Evolutionary conservation across 352 stramenopile species (phyloP).

Genomic region (Plasmopara muralis): DNA sequence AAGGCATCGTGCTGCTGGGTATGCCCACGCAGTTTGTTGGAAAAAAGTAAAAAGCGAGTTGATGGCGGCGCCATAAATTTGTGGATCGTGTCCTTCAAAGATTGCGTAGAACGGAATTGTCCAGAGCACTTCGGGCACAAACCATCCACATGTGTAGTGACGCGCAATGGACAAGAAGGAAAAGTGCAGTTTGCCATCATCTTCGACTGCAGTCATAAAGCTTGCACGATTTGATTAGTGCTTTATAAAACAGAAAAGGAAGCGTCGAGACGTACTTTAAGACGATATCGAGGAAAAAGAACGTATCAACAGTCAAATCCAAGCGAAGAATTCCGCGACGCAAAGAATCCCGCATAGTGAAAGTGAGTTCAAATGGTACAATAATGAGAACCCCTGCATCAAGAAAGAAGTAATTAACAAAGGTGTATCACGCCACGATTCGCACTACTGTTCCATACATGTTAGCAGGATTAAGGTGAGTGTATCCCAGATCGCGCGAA

Average conservation of each 20-base stretch:
- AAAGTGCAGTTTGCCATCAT: conserved; percentile 68
- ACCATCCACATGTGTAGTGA: conserved; percentile 49
- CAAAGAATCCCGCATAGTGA: conserved; percentile 26
- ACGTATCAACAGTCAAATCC: conserved; percentile 55
- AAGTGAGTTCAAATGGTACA: conserved; percentile 68
- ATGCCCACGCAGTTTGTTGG: conserved; percentile 25
- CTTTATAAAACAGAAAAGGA: neutral
- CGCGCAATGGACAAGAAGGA: conserved; percentile 42
- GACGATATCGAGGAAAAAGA: conserved; percentile 65
- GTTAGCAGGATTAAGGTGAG: conserved; percentile 49
- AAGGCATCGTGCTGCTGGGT: conserved; percentile 41
- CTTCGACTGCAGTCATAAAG: conserved; percentile 70
- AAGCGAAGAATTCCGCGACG: conserved; percentile 38
- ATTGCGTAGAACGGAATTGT: conserved; percentile 67
- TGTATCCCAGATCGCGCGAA: conserved; percentile 53
- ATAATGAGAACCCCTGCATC: conserved; percentile 47
- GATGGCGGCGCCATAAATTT: conserved; percentile 11
- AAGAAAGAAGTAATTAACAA: neutral
- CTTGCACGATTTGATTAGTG: conserved; percentile 13
- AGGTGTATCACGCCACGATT: neutral
- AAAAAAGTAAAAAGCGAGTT: conserved; percentile 24
- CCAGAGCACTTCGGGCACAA: conserved; percentile 53
- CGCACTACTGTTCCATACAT: too few species aligned
- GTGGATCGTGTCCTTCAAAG: conserved; percentile 25
- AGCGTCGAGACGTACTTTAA: conserved; percentile 41